Evolutionary conservation across 805 yeast species (phyloP).

Genomic region (Wickerhamomyces alni): DNA sequence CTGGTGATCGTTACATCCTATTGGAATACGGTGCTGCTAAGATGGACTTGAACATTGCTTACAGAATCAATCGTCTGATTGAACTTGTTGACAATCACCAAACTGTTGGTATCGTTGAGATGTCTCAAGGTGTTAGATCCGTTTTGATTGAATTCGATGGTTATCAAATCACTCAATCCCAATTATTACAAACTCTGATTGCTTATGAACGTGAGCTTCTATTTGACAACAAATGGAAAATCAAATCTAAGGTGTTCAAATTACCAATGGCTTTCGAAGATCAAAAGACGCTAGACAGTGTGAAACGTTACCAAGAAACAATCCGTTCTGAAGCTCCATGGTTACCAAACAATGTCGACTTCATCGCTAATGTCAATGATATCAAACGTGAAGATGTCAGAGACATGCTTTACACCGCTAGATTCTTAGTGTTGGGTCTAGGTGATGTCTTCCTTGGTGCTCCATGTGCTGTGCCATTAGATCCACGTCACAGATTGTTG

Average conservation of each 20-base stretch:
- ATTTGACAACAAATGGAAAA: conserved; percentile 76
- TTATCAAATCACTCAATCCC: conserved; percentile 49
- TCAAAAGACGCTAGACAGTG: conserved; percentile 81
- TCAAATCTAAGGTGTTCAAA: conserved; percentile 74
- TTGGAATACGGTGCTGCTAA: conserved; percentile 90
- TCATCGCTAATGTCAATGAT: conserved; percentile 84
- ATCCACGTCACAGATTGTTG: conserved; percentile 88
- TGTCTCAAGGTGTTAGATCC: conserved; percentile 97
- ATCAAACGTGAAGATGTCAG: conserved; percentile 69
- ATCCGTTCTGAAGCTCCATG: conserved; percentile 92
- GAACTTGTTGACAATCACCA: conserved; percentile 59
- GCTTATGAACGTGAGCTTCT: conserved; percentile 73
- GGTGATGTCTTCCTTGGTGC: conserved; percentile 98
- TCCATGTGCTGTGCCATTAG: conserved; percentile 97
- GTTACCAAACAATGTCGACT: conserved; percentile 97
- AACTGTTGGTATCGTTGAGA: conserved; percentile 81
- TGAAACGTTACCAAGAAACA: conserved; percentile 86
- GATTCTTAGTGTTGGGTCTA: conserved; percentile 87
- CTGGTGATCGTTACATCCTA: conserved; percentile 90
- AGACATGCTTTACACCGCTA: conserved; percentile 82
- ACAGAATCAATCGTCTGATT: conserved; percentile 79
- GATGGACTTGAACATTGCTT: conserved; percentile 79
- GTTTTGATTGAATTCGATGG: conserved; percentile 84
- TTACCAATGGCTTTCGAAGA: conserved; percentile 98
- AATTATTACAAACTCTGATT: conserved; percentile 55